Evolutionary conservation across 805 yeast species (phyloP), one percentile per base, ranked within the genome.

Genomic region (Candida awuae): DNA sequence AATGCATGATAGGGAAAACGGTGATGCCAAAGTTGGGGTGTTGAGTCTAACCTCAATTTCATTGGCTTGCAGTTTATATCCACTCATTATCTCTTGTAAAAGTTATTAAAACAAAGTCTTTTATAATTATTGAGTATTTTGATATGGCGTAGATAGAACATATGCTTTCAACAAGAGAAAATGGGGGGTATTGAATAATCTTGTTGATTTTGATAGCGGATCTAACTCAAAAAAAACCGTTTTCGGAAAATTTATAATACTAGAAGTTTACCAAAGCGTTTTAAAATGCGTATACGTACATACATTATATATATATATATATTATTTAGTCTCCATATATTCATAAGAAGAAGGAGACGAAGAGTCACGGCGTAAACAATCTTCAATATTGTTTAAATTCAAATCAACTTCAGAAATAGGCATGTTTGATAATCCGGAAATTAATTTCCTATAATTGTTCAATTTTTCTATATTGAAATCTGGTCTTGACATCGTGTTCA

Each of bases 341-440:
- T 25, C 34, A n/a, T 33, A 13, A 12, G 36, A 33, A 6, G 20
- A 14, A 23, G 29, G 8, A 14, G 29, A 22, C 29, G 25, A 35
- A 4, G 16, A 16, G 26, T 45, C 48, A 19, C 29, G 21, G 8
- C 41, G 37, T 14, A 48, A 36, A 34, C 62, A 56, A 16, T 56
- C 58, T 40, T 57, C 63, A 29, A 81, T 75, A 7, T 78, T 81
- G 51, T 79, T 81, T 37, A 81, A 63, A 45, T 78, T 71, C 33
- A 70, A 73, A 53, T 80, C 85, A 29, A 82, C 82, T 48, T 80
- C 84, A 46, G 73, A 73, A 17, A 77, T 69, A 9, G 74, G 73
- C 41, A 83, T 71, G 31, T 77, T 84, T 35, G 87, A 79, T 46
- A 85, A 74, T 37, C 73, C 70, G 39, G 85, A 71, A 34, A 82